Evolutionary conservation across 2,329 filamentous ascomycete species (phyloP).

Genomic region (Dissoconium aciculare): DNA sequence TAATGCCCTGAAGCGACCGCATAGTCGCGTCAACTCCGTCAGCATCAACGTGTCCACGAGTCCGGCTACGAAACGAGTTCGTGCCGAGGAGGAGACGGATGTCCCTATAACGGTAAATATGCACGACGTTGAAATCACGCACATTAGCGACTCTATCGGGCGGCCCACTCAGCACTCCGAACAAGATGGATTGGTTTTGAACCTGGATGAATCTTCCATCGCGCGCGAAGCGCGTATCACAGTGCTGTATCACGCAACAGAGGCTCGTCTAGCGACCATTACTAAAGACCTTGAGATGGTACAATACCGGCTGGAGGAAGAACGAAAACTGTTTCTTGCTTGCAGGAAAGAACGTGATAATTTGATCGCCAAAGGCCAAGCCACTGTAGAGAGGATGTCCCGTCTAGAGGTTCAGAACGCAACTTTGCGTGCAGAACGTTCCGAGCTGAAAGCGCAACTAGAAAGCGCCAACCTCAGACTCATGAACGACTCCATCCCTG

Average conservation of each 20-base stretch:
- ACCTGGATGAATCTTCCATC: background rate
- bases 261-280: constrained; percentile 17
- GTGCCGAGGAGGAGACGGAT: constrained; percentile 1
- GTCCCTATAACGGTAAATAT: constrained; percentile 20
- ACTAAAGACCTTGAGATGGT: constrained; percentile 19
- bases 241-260: constrained; percentile 12
- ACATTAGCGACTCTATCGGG: constrained; percentile 30
- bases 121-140: constrained; percentile 25
- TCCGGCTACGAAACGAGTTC: background rate
- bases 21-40: background rate
- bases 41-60: background rate
- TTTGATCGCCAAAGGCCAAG: constrained; percentile 13
- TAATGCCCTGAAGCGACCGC: background rate
- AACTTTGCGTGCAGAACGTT: constrained; percentile 16
- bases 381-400: constrained; percentile 14
- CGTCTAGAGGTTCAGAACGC: constrained; percentile 10
- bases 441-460: constrained; percentile 18
- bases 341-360: constrained; percentile 16
- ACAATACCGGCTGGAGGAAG: constrained; percentile 22
- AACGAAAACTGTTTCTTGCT: constrained; percentile 16
- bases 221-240: constrained; percentile 13
- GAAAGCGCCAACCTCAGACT: constrained; percentile 17
- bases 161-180: constrained; percentile 11
- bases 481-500: constrained; percentile 18
- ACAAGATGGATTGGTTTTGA: constrained; percentile 3